Conservation (phyloP, 2,329 filamentous ascomycete genomes). For the Trichoderma endophyticum region DNA sequence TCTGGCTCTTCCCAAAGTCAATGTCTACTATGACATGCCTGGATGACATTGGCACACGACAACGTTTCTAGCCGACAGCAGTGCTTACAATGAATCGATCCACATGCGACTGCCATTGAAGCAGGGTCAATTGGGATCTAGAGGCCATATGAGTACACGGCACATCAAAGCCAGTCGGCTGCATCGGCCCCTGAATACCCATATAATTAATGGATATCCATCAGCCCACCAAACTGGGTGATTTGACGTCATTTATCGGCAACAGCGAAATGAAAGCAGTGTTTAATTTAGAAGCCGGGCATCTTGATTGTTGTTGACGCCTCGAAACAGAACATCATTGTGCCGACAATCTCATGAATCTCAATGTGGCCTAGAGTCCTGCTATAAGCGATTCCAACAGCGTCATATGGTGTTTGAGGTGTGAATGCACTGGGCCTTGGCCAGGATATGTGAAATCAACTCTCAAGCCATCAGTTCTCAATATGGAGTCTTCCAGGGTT, state of each 20-base stretch:
- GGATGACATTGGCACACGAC: neutral
- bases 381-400: neutral
- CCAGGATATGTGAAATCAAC: neutral
- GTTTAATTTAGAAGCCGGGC: neutral
- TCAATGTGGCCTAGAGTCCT: neutral
- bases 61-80: neutral
- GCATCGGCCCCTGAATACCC: neutral
- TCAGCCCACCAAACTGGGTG: neutral
- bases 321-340: neutral
- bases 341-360: neutral
- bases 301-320: neutral
- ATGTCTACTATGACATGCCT: neutral
- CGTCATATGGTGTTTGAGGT: neutral
- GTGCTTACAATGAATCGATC: neutral
- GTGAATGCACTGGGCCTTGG: neutral
- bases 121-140: neutral
- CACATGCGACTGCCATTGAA: neutral
- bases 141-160: neutral
- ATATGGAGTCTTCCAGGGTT: neutral
- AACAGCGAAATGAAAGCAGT: neutral
- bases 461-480: neutral
- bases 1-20: neutral
- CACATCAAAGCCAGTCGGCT: neutral
- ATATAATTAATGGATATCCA: neutral
- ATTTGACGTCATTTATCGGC: neutral